A percentile compares a stretch with the other conserved stretches of the same genome.
These are phyloP conservation scores for Nitzschia putrida DNA, from an alignment of 108 stramenopile genomes.

Conservation along the genomic window DNA sequence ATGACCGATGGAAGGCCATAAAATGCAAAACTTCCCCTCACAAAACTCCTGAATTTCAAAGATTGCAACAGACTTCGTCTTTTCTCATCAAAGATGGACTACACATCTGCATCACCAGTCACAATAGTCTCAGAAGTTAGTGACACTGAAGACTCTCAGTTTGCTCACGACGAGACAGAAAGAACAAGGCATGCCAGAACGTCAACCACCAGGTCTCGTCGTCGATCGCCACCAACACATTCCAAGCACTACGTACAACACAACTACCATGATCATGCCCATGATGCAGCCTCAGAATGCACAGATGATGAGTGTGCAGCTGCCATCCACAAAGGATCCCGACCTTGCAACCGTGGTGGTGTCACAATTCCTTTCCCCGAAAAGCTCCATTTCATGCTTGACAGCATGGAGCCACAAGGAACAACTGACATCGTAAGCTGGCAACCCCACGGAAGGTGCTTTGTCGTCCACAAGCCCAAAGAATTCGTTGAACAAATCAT, in stretches of 20 bases:
- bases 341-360: slow-evolving; percentile 53
- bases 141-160: slow-evolving; percentile 8
- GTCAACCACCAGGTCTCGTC: slow-evolving; percentile 5
- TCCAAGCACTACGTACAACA: slow-evolving; percentile 52
- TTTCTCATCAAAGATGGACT: not conserved
- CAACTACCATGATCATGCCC: slow-evolving; percentile 49
- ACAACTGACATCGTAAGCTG: slow-evolving; percentile 58
- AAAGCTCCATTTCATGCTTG: slow-evolving; percentile 68
- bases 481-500: slow-evolving; percentile 68
- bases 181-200: not conserved
- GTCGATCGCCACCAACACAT: slow-evolving; percentile 4
- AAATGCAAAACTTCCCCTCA: no score
- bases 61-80: not conserved
- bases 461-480: slow-evolving; percentile 60
- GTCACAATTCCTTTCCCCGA: slow-evolving; percentile 64
- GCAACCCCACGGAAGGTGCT: slow-evolving; percentile 69
- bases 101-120: not conserved
- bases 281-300: not conserved
- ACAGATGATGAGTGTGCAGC: slow-evolving; percentile 21
- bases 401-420: slow-evolving; percentile 46
- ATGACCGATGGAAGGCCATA: no score
- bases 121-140: slow-evolving; percentile 12
- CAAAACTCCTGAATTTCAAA: no score
- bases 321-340: slow-evolving; percentile 4
- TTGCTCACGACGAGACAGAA: not conserved